phyloP scores from a whole-genome alignment of 805 yeast species.

The Monosporozyma aerobia region DNA sequence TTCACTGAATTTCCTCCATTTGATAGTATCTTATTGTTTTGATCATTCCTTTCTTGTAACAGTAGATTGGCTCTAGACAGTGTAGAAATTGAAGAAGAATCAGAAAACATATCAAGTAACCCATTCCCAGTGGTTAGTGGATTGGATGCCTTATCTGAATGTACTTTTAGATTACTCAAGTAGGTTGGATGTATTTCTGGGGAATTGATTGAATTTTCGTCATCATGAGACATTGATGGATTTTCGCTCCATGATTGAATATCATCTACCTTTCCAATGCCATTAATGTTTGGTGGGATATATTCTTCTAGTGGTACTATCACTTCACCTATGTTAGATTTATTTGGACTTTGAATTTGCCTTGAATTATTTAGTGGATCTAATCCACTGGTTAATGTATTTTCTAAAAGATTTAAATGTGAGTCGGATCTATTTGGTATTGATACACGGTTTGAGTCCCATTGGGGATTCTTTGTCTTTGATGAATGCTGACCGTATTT shows the following conservation, averaged over 20 bases:
- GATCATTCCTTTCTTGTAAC: slow-evolving; percentile 11
- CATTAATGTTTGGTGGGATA: slow-evolving; percentile 27
- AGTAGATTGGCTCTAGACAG: slow-evolving; percentile 14
- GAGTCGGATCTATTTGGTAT: slow-evolving; percentile 16
- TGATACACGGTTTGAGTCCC: slow-evolving; percentile 12
- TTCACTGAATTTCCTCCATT: background rate
- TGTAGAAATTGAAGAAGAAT: slow-evolving; percentile 20
- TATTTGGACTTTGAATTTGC: background rate
- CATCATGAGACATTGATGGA: background rate
- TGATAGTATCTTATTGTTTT: background rate
- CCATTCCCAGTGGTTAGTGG: slow-evolving; percentile 25
- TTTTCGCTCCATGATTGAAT: slow-evolving; percentile 6
- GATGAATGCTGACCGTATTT: background rate
- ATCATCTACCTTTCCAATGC: slow-evolving; percentile 26
- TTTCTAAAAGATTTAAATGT: slow-evolving; percentile 10
- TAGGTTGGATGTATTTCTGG: slow-evolving; percentile 1
- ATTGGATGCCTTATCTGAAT: background rate
- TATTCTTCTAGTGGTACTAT: slow-evolving; percentile 32
- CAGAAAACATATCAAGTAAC: slow-evolving; percentile 33
- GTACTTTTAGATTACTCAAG: background rate
- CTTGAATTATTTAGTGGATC: slow-evolving; percentile 1
- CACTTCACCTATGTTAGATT: slow-evolving; percentile 32
- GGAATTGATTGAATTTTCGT: slow-evolving; percentile 4
- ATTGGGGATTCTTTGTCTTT: slow-evolving; percentile 3
- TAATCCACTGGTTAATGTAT: background rate